Evolutionary conservation across 1,139 yeast species (phyloP), one percentile per base, ranked within the genome.

Genomic region (Geotrichum candidum): DNA sequence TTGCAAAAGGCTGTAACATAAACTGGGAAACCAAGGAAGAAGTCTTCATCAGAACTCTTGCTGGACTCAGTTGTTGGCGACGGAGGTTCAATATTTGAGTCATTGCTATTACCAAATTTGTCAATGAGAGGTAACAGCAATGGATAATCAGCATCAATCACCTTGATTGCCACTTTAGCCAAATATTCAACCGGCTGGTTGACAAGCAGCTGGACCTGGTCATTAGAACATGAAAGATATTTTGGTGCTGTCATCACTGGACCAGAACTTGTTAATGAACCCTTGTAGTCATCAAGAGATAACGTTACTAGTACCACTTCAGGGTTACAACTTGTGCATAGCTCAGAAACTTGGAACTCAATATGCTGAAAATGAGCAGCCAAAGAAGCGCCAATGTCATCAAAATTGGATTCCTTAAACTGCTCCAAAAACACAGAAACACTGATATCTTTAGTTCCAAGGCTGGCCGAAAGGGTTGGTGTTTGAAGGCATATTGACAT

Each of bases 351-450:
- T 10, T 59, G 51, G 22, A 60, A 60, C 38, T 60, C 62, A 27
- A 50, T 41, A 38, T 55, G 56, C 1, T 53, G 18, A n/a, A 53
- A 50, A 23, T 60, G 56, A 18, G 18, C 22, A 2, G 56, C 33
- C 15, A 56, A n/a, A 3, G 59, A 56, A 18, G 56, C 41, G n/a
- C 54, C 57, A 46, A 64, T 57, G 25, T 65, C 56, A 2, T 50
- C 35, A 11, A 48, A 41, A 31, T 60, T 53, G 13, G 15, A 25
- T n/a, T 53, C 57, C 27, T 62, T 59, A 7, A 65, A 55, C 50
- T 66, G 68, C 33, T 66, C 67, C 7, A 51, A 57, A 48, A 64
- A 62, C 15, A 56, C 51, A 2, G 66, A 55, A 11, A 61, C 41
- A 38, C 61, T 61, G 15, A 64, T 57, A 25, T 60, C 64, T 27